phyloP scores from a whole-genome alignment of 768 basidiomycete genomes.

The Hygrocybe coccinea region DNA sequence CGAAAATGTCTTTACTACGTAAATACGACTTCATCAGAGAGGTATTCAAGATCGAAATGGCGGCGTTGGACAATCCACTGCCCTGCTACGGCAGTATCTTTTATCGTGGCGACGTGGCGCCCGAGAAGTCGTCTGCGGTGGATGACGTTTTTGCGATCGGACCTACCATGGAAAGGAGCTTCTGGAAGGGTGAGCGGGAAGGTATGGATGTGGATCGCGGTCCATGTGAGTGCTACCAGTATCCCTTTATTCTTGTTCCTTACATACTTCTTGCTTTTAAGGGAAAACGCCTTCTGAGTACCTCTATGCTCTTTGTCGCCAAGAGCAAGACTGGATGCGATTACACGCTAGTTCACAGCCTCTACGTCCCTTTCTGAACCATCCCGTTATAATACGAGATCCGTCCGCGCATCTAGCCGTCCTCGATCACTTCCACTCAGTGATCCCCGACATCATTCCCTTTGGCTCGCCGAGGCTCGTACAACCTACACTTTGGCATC shows the following conservation, averaged over 20 bases:
- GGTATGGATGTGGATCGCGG: conserved; percentile 26
- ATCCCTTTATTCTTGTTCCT: background rate
- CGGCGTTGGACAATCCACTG: conserved; percentile 20
- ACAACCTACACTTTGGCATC: conserved; percentile 27
- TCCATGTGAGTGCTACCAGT: conserved; percentile 25
- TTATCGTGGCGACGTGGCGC: conserved; percentile 26
- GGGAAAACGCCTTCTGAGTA: conserved; percentile 18
- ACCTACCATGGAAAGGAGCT: conserved; percentile 21
- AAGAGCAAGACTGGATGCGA: conserved; percentile 16
- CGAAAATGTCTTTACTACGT: conserved; percentile 2
- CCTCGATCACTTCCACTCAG: conserved; percentile 15
- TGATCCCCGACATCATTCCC: conserved; percentile 25
- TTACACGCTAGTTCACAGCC: conserved; percentile 13
- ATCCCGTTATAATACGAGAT: conserved; percentile 13
- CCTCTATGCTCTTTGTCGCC: conserved; percentile 18
- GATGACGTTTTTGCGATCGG: no score
- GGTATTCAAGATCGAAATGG: conserved; percentile 20
- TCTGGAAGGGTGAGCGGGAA: conserved; percentile 26
- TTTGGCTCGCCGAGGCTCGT: conserved; percentile 11
- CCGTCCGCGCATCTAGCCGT: conserved; percentile 16
- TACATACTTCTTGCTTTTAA: conserved; percentile 9
- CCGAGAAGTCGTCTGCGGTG: no score
- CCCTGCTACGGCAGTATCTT: conserved; percentile 33
- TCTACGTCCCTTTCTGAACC: conserved; percentile 15
- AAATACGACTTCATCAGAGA: conserved; percentile 14